Evolutionary conservation across 139 green algal species (phyloP).

Genomic region (Chlorella sorokiniana): DNA sequence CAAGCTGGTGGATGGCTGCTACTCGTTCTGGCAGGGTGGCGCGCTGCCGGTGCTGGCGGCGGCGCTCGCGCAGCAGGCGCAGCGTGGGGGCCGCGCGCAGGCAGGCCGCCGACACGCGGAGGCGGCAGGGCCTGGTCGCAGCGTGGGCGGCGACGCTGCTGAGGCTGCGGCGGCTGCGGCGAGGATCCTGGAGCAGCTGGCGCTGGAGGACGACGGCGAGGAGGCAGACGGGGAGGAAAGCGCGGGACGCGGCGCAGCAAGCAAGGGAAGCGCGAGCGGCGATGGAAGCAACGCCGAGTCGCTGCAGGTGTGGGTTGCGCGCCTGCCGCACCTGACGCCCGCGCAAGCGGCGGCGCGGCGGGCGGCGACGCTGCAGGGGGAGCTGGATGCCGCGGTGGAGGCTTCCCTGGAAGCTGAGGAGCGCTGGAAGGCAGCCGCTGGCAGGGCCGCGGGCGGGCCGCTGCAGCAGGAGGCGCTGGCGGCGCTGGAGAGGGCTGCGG

Average conservation of each 20-base stretch:
- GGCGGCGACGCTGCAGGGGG: constrained; percentile 7
- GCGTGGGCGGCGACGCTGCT: not conserved
- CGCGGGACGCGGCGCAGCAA: not conserved
- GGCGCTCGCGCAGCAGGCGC: not conserved
- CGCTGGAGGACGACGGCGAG: not conserved
- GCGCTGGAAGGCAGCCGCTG: not conserved
- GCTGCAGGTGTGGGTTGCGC: constrained; percentile 4
- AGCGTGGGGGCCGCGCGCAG: not conserved
- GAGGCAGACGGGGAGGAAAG: too few species aligned
- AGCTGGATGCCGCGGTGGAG: constrained; percentile 34
- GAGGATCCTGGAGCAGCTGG: not conserved
- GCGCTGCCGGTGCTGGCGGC: constrained; percentile 79
- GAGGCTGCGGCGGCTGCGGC: not conserved
- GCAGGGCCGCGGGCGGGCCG: not conserved
- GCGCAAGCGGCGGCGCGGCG: not conserved
- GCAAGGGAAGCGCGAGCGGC: not conserved
- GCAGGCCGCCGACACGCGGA: too few species aligned
- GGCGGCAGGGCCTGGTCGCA: not conserved
- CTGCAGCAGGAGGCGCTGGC: constrained; percentile 38
- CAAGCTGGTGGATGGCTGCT: constrained; percentile 99
- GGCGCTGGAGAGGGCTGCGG: constrained; percentile 50
- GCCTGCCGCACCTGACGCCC: constrained; percentile 15
- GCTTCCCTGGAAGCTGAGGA: constrained; percentile 19
- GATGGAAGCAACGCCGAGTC: not conserved
- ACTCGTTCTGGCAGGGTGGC: constrained; percentile 94